A percentile compares a stretch with the other conserved stretches of the same genome.
phyloP scores from a whole-genome alignment of 805 yeast species.

The Cyberlindnera xylosilytica region DNA sequence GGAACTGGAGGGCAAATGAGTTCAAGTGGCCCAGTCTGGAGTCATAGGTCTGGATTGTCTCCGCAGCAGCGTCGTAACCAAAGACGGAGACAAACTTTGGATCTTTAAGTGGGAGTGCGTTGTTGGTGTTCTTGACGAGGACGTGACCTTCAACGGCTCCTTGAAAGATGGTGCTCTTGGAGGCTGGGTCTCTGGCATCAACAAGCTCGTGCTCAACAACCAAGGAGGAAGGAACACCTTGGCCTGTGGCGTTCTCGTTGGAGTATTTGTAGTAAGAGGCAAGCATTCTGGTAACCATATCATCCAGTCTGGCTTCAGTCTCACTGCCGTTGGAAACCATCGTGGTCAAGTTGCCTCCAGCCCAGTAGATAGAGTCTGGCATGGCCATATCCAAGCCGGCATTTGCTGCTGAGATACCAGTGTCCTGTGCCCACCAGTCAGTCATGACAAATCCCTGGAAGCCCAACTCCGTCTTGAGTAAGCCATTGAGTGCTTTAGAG shows the following conservation, averaged over 20 bases:
- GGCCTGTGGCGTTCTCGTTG: constrained; percentile 5
- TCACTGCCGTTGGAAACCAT: constrained; percentile 6
- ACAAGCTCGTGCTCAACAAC: constrained; percentile 5
- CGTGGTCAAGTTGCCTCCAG: constrained; percentile 5
- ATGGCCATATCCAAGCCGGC: constrained; percentile 9
- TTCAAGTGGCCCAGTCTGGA: no score
- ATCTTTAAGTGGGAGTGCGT: constrained; percentile 5
- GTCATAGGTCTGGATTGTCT: neutral
- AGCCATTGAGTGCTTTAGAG: constrained; percentile 8
- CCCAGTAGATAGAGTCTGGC: constrained; percentile 9
- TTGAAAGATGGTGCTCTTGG: constrained; percentile 7
- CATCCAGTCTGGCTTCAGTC: constrained; percentile 8
- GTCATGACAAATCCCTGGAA: constrained; percentile 10
- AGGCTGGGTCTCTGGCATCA: constrained; percentile 9
- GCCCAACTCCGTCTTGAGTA: constrained; percentile 8
- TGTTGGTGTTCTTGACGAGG: constrained; percentile 7
- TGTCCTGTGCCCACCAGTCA: constrained; percentile 9
- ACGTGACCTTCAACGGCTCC: constrained; percentile 12
- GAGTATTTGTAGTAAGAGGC: constrained; percentile 9
- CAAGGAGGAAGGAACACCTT: constrained; percentile 6
- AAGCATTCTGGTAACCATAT: constrained; percentile 7
- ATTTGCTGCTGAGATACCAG: constrained; percentile 4
- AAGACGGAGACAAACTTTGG: constrained; percentile 8
- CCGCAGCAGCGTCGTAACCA: constrained; percentile 7
- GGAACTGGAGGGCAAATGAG: neutral